Base-by-base conservation (phyloP, 495 filamentous ascomycete genomes). In the Penicillium daleae region DNA sequence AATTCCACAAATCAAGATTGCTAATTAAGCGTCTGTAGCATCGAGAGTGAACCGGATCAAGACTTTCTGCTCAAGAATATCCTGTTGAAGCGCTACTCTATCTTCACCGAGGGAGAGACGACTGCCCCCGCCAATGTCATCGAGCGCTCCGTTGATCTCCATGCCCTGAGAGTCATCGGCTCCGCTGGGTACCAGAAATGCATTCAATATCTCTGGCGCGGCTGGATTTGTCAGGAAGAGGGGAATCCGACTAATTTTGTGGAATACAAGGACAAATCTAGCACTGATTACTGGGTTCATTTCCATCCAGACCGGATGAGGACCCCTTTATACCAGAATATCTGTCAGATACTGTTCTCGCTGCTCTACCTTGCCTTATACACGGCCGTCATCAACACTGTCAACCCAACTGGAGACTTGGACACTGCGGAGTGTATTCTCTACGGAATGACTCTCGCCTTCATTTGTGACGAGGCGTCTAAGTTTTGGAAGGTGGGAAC, bases 161-260 rank as follows among this genome's bases (percentile, higher is more conserved):
- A 98, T 72, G 92, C 94, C 7, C 78, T 97, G 21, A 82, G 86
- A 27, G 84, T 98, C 29, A 97, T 97, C 61, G 90, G 91, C 17
- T 92, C 89, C 15, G 91, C 91, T 1, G 93, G 94, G n/a, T 99
- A 97, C 69, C 95, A 99, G 68, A 95, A 89, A 74, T 97, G 94
- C 70, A 91, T 97, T 68, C 85, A 81, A 49, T 93, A 92, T 67
- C 88, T 99, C 52, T 99, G 95, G 95, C 85, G 84, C 59, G 95
- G 95, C 42, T 99, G 95, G 95, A 83, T 97, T n/a, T 86, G 94
- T 12, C 95, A 98, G 70, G 91, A 98, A 62, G 90, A 96, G 58
- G 85, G 90, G 42, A 92, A 98, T 66, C 92, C 93, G 5, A 86
- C 87, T 13, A 87, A 85, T 26, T 99, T 98, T 67, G 83, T 97